Evolutionary conservation across 2,329 filamentous ascomycete genomes (phyloP).

Genomic region (Dothiorella sarmentorum): DNA sequence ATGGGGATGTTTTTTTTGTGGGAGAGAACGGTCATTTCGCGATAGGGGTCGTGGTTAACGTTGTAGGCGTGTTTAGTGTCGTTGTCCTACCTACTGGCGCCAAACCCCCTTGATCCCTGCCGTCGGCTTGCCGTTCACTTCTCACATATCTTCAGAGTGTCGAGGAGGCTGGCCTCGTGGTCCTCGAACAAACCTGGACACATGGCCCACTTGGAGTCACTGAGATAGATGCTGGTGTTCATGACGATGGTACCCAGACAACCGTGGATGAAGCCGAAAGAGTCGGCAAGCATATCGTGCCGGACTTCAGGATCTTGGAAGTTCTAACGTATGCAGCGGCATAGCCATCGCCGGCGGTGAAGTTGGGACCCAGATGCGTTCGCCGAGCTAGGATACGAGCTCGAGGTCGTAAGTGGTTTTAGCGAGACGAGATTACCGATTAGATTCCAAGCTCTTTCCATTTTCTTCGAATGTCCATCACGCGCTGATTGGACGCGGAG

Average conservation of each 20-base stretch:
- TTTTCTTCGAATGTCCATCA: background rate
- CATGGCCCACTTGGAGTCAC: constrained; percentile 44
- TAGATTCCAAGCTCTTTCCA: background rate
- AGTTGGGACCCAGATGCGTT: constrained; percentile 50
- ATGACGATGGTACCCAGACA: constrained; percentile 46
- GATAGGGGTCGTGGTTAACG: constrained; percentile 33
- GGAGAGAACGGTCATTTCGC: constrained; percentile 33
- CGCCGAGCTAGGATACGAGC: constrained; percentile 51
- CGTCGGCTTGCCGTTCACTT: constrained; percentile 34
- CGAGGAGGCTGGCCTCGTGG: constrained; percentile 33
- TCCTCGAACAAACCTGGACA: constrained; percentile 42
- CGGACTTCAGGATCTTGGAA: constrained; percentile 50
- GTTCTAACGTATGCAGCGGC: constrained; percentile 48
- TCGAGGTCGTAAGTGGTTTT: constrained; percentile 46
- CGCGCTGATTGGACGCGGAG: background rate
- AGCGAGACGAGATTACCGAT: background rate
- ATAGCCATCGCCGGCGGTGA: constrained; percentile 48
- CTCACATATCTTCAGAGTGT: constrained; percentile 34
- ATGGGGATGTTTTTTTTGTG: constrained; percentile 32
- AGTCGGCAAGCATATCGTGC: constrained; percentile 51
- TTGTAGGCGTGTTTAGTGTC: background rate
- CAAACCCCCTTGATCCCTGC: constrained; percentile 38
- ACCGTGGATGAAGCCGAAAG: constrained; percentile 46
- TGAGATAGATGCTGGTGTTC: constrained; percentile 43
- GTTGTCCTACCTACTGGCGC: constrained; percentile 32